phyloP scores from a whole-genome alignment of 768 basidiomycete species.

The Pisolithus microcarpus region DNA sequence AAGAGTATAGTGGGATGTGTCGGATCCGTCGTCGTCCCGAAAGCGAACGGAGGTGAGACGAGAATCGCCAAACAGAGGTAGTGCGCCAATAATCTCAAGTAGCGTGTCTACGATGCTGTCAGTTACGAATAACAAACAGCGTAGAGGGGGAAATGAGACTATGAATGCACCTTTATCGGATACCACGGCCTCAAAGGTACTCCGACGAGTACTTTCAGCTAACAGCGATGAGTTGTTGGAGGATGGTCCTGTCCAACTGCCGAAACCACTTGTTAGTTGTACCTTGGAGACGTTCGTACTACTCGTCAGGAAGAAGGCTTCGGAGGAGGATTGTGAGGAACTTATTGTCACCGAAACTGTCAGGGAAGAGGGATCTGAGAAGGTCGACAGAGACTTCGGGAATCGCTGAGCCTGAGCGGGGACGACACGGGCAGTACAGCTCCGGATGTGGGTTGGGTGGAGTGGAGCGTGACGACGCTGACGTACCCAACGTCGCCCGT shows the following conservation, averaged over 20 bases:
- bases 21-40: constrained; percentile 29
- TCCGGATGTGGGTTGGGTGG: too few relatives aligned
- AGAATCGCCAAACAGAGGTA: constrained; percentile 26
- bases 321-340: constrained; percentile 19
- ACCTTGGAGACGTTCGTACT: constrained; percentile 46
- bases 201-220: constrained; percentile 34
- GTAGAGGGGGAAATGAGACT: not conserved
- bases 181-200: constrained; percentile 40
- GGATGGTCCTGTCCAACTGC: constrained; percentile 5
- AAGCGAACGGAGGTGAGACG: constrained; percentile 54
- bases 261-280: constrained; percentile 48
- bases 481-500: too few relatives aligned
- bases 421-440: too few relatives aligned
- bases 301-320: constrained; percentile 40
- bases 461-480: too few relatives aligned
- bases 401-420: too few relatives aligned
- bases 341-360: too few relatives aligned
- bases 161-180: constrained; percentile 36
- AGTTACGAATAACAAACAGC: not conserved
- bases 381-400: too few relatives aligned
- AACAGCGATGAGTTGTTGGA: too few relatives aligned
- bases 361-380: too few relatives aligned
- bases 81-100: constrained; percentile 33
- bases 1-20: constrained; percentile 69
- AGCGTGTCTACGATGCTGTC: constrained; percentile 35